Base-by-base conservation (phyloP, 176 grass and related monocot species). In the Zoysia pacifica region DNA sequence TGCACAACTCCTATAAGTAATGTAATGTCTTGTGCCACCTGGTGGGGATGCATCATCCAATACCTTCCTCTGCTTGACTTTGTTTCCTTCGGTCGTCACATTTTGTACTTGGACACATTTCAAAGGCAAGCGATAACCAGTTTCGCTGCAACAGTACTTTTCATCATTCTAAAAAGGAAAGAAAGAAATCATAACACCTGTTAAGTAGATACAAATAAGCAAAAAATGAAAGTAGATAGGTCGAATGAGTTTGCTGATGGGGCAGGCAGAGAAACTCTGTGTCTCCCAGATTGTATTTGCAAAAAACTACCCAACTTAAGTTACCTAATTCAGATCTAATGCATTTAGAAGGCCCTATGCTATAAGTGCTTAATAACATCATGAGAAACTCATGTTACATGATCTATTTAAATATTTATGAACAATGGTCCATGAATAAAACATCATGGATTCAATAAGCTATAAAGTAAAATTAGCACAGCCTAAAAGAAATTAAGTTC, bases 141-240 rank as follows among this genome's bases (percentile, higher is more conserved):
- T 98, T 85, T 94, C 95, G 14, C 95, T 98, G 79, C 95, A 98
- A 62, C 84, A 70, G 73, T 93, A 94, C 49, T 98, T 98, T 28
- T 91, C 90, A 62, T 94, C 90, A 47, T 81, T 94, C 95, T 98
- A 81, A 65, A 77, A 70, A 69, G 36, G 53, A 43, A 72, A 73
- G 14, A 56, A 59, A 20, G 16, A 56, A 20, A 35, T 28, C 19
- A 20, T 4, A 77, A 52, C 55, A 68, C 63, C 47, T 62, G 37
- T 37, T 12, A 66, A 73, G 35, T 8, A 65, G 40, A 75, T 71
- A 43, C 6, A 19, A 76, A 71, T 69, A n/a, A 5, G 20, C 42
- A 40, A 7, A 3, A 84, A 18, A 15, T 39, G 4, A 40, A 63
- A 71, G 28, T 70, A 52, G 41, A 56, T 44, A 72, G 54, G 52